Base-by-base conservation (phyloP, 2,329 filamentous ascomycete genomes). In the Hypoxylon sp. region DNA sequence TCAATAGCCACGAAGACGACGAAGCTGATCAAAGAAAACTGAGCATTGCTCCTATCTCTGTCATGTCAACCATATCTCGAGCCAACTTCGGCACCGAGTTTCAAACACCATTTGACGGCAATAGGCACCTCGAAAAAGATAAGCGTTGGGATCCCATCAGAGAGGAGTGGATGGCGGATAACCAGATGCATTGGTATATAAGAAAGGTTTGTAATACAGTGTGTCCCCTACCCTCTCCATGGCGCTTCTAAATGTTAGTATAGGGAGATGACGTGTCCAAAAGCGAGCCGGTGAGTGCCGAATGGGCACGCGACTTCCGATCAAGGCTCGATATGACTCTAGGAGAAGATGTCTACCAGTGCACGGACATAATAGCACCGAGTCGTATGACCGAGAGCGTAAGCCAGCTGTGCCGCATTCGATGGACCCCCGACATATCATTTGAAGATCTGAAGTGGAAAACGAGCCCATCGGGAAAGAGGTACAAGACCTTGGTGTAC, bases 161-260 rank as follows among this genome's bases (percentile, higher is more conserved):
- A 32, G 38, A 32, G 17, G 3, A 2, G 8, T 42, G 38, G 38
- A 25, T 7, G 12, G 38, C 27, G 7, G 2, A 7, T 3, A 23
- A 25, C n/a, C 27, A 42, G 25, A 32, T 32, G 38, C 38, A 42
- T 15, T 42, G 38, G 27, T 42, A 42, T 6, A 23, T 42, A 29
- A 32, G 9, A 31, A 42, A 32, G 19, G 38, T 42, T 17, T 7
- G 38, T 42, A 19, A 5, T 9, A 13, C 16, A 7, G n/a, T n/a
- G n/a, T n/a, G 7, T 3, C 8, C 4, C 8, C 13, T 5, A 30
- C 17, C 11, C 13, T 31, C 7, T 4, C 12, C 2, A 16, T 20
- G 12, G n/a, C n/a, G 7, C 2, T 32, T 15, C 13, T 32, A 25
- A 42, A 12, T 9, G 9, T 25, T 6, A 25, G 5, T 25, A 12